A percentile compares a stretch with the other conserved stretches of the same genome.
These are phyloP conservation scores for Cryptococcus floricola DNA, from an alignment of 1,284 basidiomycete genomes.

Conservation along the genomic window DNA sequence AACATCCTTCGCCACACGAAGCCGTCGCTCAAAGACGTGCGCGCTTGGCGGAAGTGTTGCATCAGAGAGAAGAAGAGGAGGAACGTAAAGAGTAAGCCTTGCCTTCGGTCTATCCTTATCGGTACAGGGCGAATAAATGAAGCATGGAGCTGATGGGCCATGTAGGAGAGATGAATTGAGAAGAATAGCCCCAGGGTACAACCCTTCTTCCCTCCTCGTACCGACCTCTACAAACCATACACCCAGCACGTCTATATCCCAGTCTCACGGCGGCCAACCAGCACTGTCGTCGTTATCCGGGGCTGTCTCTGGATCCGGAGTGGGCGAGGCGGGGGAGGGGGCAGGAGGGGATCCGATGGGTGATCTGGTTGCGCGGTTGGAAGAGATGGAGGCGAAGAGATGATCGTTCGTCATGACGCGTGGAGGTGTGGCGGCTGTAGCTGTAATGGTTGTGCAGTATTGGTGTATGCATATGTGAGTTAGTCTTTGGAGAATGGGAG, in stretches of 20 bases:
- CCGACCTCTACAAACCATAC: conserved; percentile 24
- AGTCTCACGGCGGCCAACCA: conserved; percentile 23
- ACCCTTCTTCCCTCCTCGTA: conserved; percentile 40
- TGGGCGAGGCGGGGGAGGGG: not conserved
- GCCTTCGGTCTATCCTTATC: conserved; percentile 51
- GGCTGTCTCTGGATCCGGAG: not conserved
- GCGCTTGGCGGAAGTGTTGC: conserved; percentile 65
- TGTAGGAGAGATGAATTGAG: conserved; percentile 37
- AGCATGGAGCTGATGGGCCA: conserved; percentile 51
- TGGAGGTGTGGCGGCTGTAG: no score
- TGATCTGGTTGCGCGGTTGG: conserved; percentile 71
- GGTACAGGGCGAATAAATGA: conserved; percentile 62
- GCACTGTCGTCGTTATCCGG: not conserved
- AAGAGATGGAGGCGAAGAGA: conserved; percentile 56
- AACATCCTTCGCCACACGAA: conserved; percentile 64
- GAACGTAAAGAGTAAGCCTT: conserved; percentile 62
- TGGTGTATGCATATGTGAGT: no score
- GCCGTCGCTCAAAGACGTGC: conserved; percentile 64
- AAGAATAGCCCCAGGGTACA: conserved; percentile 46
- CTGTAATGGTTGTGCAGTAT: no score
- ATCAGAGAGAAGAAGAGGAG: conserved; percentile 68
- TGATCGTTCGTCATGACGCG: not conserved
- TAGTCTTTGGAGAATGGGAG: no score
- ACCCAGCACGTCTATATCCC: conserved; percentile 5
- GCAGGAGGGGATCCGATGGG: conserved; percentile 63